Evolutionary conservation across 148 eudicot species (phyloP).

Genomic region (Diospyros kaki): DNA sequence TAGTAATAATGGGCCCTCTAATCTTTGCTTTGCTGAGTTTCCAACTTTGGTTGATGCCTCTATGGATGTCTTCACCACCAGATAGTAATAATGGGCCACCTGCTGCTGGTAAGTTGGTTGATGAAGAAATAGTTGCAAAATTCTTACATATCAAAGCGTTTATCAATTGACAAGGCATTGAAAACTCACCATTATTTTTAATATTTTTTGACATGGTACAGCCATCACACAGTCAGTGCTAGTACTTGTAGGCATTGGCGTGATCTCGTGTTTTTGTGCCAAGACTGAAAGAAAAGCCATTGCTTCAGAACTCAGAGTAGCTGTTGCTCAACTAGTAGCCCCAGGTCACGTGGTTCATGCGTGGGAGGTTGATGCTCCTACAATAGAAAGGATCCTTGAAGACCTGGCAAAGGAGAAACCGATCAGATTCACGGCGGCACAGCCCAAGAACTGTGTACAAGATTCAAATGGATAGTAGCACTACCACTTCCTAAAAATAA

Average conservation of each 20-base stretch:
- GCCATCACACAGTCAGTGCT: not conserved
- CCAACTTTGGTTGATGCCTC: too few relatives aligned
- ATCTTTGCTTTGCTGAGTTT: too few relatives aligned
- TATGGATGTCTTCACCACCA: too few relatives aligned
- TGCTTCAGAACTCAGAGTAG: not conserved
- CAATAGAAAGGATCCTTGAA: conserved; percentile 13
- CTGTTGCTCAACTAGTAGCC: not conserved
- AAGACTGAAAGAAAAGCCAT: not conserved
- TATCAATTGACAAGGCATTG: too few relatives aligned
- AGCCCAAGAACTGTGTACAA: not conserved
- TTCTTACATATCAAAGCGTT: too few relatives aligned
- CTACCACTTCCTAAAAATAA: too few relatives aligned
- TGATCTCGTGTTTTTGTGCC: not conserved
- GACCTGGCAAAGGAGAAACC: conserved; percentile 8
- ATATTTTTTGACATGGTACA: not conserved
- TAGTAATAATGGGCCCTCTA: too few relatives aligned
- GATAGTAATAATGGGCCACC: too few relatives aligned
- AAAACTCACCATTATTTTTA: too few relatives aligned
- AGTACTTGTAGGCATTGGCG: not conserved
- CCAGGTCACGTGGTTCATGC: too few relatives aligned
- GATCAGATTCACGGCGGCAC: not conserved
- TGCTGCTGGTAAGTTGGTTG: too few relatives aligned
- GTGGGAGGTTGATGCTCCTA: not conserved
- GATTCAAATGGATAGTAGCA: not conserved
- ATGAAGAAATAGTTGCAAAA: too few relatives aligned